A percentile compares a stretch with the other conserved stretches of the same genome.
Evolutionary conservation across 768 basidiomycete species (phyloP).

Genomic region (Pleurotus salmoneostramineus): DNA sequence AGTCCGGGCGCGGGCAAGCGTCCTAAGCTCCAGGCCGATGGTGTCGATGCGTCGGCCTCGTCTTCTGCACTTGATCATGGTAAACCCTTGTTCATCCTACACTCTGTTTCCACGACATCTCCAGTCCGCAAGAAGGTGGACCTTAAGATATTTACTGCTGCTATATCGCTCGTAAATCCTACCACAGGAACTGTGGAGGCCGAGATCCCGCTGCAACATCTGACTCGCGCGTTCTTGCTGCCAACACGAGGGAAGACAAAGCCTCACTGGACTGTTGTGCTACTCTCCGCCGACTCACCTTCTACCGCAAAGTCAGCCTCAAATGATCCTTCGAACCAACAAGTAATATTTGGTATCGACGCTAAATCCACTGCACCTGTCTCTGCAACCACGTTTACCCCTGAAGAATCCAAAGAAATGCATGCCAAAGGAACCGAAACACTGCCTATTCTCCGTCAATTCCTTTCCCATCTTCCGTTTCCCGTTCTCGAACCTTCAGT

Average conservation of each 20-base stretch:
- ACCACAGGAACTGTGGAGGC: constrained; percentile 45
- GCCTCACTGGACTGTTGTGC: constrained; percentile 67
- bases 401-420: constrained; percentile 9
- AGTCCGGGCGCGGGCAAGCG: too few species aligned
- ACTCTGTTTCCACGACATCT: constrained; percentile 64
- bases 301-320: constrained; percentile 35
- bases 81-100: constrained; percentile 51
- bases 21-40: constrained; percentile 16
- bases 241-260: constrained; percentile 73
- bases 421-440: constrained; percentile 52
- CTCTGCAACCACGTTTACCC: constrained; percentile 33
- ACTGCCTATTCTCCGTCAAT: constrained; percentile 41
- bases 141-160: constrained; percentile 47
- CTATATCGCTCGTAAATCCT: constrained; percentile 52
- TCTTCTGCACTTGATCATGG: constrained; percentile 20
- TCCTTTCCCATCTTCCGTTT: constrained; percentile 45
- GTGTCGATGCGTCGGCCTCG: constrained; percentile 8
- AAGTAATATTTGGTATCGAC: constrained; percentile 72
- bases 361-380: constrained; percentile 44
- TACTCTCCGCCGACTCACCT: constrained; percentile 54
- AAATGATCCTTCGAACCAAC: constrained; percentile 34
- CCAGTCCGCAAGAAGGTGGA: constrained; percentile 77
- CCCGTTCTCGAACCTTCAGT: constrained; percentile 45
- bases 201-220: constrained; percentile 40
- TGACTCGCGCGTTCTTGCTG: constrained; percentile 65